These are phyloP conservation scores for Scutellaria baicalensis DNA, from an alignment of 257 asterid genomes.

Conservation along the genomic window DNA sequence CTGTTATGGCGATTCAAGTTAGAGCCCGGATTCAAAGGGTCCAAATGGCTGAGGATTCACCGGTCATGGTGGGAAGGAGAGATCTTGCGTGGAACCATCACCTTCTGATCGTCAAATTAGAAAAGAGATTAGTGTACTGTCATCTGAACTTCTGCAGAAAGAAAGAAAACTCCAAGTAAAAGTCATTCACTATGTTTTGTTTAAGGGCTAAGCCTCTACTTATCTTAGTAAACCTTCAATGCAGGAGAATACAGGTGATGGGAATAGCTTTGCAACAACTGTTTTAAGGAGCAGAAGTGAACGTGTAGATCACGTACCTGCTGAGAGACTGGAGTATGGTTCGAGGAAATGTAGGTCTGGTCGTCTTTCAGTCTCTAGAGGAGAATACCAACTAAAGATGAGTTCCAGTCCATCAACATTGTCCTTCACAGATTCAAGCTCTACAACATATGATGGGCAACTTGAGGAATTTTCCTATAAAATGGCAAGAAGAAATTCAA, in stretches of 20 bases:
- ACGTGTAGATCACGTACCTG: conserved; percentile 12
- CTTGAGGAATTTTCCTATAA: conserved; percentile 29
- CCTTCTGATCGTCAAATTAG: conserved; percentile 19
- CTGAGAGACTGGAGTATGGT: conserved; percentile 32
- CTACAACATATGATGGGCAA: conserved; percentile 33
- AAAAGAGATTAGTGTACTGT: conserved; percentile 24
- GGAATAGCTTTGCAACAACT: conserved; percentile 12
- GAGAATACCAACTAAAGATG: conserved; percentile 26
- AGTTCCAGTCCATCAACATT: conserved; percentile 42
- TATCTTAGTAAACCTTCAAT: neutral
- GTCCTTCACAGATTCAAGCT: conserved; percentile 42
- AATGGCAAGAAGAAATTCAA: conserved; percentile 19
- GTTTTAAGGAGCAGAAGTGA: conserved; percentile 35
- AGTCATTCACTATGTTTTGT: neutral
- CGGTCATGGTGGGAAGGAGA: conserved; percentile 13
- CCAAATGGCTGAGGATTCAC: conserved; percentile 39
- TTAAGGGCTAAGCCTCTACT: neutral
- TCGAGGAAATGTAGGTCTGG: conserved; percentile 17
- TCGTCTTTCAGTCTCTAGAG: conserved; percentile 30
- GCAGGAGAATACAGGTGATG: conserved; percentile 29
- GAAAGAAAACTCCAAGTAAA: neutral
- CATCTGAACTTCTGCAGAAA: neutral
- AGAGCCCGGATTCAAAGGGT: conserved; percentile 59
- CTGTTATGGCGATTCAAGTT: conserved; percentile 60
- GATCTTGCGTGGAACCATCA: conserved; percentile 20